Base-by-base conservation (phyloP, 306 rosid genomes). In the Ormosia emarginata region DNA sequence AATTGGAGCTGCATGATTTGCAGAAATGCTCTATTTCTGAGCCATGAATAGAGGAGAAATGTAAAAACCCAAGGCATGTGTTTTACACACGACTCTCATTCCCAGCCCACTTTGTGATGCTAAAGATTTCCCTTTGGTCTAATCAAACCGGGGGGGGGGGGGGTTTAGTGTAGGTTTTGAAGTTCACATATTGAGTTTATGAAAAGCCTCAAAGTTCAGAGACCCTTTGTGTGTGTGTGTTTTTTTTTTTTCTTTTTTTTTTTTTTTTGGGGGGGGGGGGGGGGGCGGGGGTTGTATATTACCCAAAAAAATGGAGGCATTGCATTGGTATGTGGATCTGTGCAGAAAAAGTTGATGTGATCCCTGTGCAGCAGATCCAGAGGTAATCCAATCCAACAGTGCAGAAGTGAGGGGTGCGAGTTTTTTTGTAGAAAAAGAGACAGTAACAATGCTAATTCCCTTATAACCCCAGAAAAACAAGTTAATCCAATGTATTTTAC, bases 1-100 rank as follows among this genome's bases (percentile, higher is more conserved):
- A 33, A 68, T 65, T 53, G 73, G 65, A 67, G 50, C 55, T 79
- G 67, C 34, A 56, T 77, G 61, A 72, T 59, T 80, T 82, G 84
- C 90, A 92, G 89, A 90, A 89, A 77, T 86, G 86, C 84, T 78
- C 77, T 57, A 78, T 85, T 75, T 14, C 17, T 15, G 47, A 75
- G 17, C 43, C 78, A 61, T 49, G 66, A 71, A 46, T 34, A 59
- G 29, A 47, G 57, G 13, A 72, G 66, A 52, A 47, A 55, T 33
- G 29, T 17, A 44, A 11, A 24, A 56, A 7, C 67, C 49, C 68
- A 41, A 71, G 47, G 62, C 69, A 8, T 14, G 30, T 32, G 8
- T 64, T 73, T 72, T 72, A 49, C 57, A 62, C 67, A 50, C 14
- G 11, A 81, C 14, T 53, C 7, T 67, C 67, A 53, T 59, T 81